A percentile compares a stretch with the other conserved stretches of the same genome.
Conservation (phyloP, 1,284 basidiomycete species). For the Sanguinoderma infundibulare region DNA sequence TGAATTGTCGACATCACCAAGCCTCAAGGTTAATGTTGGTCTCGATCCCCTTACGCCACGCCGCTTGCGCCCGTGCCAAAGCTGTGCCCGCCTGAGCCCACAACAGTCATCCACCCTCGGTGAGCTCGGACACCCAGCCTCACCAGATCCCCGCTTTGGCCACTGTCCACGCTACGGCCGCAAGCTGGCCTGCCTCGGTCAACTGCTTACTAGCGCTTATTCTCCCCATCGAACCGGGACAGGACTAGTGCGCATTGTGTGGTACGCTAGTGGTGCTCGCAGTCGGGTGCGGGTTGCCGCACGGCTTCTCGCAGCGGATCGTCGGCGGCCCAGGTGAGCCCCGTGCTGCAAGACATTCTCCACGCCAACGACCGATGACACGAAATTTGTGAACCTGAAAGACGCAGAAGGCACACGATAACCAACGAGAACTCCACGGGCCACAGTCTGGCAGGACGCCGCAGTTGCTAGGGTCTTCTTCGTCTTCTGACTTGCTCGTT, state of each 20-base stretch:
- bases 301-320: slow-evolving; percentile 1
- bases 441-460: too few relatives aligned
- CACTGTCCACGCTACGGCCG: not conserved
- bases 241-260: not conserved
- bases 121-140: slow-evolving; percentile 1
- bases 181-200: not conserved
- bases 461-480: not conserved
- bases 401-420: not conserved
- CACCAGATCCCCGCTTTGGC: not conserved
- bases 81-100: not conserved
- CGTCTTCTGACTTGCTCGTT: not conserved
- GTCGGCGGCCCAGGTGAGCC: not conserved
- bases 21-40: not conserved
- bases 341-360: too few relatives aligned
- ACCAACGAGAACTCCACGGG: not conserved
- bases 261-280: not conserved
- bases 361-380: not conserved
- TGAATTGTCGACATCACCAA: not conserved
- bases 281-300: not conserved
- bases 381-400: not conserved
- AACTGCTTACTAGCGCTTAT: not conserved
- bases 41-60: not conserved
- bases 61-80: not conserved
- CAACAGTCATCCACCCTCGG: not conserved
- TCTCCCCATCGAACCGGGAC: too few relatives aligned